Evolutionary conservation across 805 yeast species (phyloP).

Genomic region (Candida ipomoeae): DNA sequence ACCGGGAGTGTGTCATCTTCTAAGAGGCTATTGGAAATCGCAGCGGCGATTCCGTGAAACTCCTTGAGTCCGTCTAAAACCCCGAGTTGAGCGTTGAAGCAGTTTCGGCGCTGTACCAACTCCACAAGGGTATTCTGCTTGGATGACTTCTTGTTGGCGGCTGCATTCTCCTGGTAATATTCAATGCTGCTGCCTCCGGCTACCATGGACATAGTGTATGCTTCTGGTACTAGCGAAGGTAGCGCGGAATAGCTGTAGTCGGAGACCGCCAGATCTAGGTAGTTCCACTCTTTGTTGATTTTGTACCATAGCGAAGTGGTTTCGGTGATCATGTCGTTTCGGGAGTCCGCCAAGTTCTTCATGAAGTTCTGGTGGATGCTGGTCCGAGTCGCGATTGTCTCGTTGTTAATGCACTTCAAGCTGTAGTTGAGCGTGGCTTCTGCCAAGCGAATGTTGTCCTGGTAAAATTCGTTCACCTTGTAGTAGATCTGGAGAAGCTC

Average conservation of each 20-base stretch:
- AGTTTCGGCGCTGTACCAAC: slow-evolving; percentile 62
- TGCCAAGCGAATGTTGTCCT: slow-evolving; percentile 54
- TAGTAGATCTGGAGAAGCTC: slow-evolving; percentile 70
- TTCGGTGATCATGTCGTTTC: slow-evolving; percentile 57
- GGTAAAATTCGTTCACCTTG: slow-evolving; percentile 69
- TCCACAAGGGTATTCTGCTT: slow-evolving; percentile 36
- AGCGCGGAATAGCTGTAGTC: slow-evolving; percentile 46
- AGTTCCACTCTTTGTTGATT: slow-evolving; percentile 82
- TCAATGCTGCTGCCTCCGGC: slow-evolving; percentile 18
- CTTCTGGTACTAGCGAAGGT: slow-evolving; percentile 22
- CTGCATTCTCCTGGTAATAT: slow-evolving; percentile 16
- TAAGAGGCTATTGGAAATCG: slow-evolving; percentile 41
- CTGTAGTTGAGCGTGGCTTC: slow-evolving; percentile 50
- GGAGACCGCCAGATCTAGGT: slow-evolving; percentile 63
- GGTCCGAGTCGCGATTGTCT: slow-evolving; percentile 74
- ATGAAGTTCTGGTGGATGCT: slow-evolving; percentile 79
- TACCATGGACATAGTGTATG: slow-evolving; percentile 10
- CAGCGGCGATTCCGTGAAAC: slow-evolving; percentile 81
- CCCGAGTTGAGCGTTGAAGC: slow-evolving; percentile 65
- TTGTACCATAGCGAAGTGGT: slow-evolving; percentile 90
- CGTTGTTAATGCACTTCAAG: slow-evolving; percentile 70
- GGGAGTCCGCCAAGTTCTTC: slow-evolving; percentile 63
- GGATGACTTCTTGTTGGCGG: slow-evolving; percentile 30
- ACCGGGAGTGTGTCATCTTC: slow-evolving; percentile 21
- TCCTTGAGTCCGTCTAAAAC: slow-evolving; percentile 61